Evolutionary conservation across 371 early-diverging fungal genomes (phyloP), one percentile per base, ranked within the genome.

Genomic region (Nematocida displodere): DNA sequence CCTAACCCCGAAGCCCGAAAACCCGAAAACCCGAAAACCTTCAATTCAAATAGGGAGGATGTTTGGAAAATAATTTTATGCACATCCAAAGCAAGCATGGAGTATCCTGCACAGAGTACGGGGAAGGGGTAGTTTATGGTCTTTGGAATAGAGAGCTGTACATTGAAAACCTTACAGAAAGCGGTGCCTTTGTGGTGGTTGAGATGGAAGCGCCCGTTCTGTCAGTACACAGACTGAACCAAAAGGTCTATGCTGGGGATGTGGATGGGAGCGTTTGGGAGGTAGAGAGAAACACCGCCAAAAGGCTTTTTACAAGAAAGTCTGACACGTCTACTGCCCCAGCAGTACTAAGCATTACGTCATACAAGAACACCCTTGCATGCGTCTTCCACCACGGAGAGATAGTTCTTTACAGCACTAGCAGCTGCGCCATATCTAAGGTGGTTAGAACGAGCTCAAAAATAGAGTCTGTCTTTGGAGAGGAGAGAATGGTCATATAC

Each of bases 11-110:
- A 44, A 44, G 11, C 20, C n/a, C n/a, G n/a, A n/a, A n/a, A n/a
- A n/a, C n/a, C n/a, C n/a, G n/a, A n/a, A n/a, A n/a, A n/a, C n/a
- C n/a, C n/a, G n/a, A n/a, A n/a, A n/a, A n/a, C n/a, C n/a, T n/a
- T n/a, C n/a, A n/a, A n/a, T n/a, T 44, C 44, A 13, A 13, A 13
- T 50, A 63, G n/a, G n/a, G 53, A 52, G 42, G 54, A 36, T 64
- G 42, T 52, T 66, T 66, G 53, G 29, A 55, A 53, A 64, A 56
- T 26, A 48, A 66, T 34, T 49, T 65, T 34, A 55, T 55, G 55
- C 4, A 31, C 46, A 53, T 17, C 58, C 33, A 36, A 8, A 20
- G 17, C 5, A 44, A 24, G 13, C n/a, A 47, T 33, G 54, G 42
- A 17, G 54, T 58, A 26, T 71, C 75, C 31, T 49, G 52, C 49